A percentile compares a stretch with the other conserved stretches of the same genome.
Conservation (phyloP, 768 basidiomycete genomes). For the Amanita rimosa region DNA sequence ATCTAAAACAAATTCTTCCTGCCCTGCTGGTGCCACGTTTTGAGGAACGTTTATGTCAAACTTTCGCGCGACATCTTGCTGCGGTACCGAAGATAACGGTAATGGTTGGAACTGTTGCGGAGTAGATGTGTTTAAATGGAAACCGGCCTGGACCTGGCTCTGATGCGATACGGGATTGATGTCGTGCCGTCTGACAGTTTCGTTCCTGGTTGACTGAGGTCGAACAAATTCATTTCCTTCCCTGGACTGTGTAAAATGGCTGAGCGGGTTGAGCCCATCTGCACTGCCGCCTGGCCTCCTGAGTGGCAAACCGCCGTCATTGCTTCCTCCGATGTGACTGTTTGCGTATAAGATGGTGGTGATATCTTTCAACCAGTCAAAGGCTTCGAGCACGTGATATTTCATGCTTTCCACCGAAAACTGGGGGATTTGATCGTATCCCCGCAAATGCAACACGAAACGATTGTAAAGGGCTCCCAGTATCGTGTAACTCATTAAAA, state of each 20-base stretch:
- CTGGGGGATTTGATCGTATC: conserved; percentile 64
- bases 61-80: conserved; percentile 7
- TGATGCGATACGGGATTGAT: conserved; percentile 35
- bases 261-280: conserved; percentile 7
- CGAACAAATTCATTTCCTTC: conserved; percentile 8
- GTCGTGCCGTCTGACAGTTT: conserved; percentile 8
- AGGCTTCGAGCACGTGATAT: conserved; percentile 32
- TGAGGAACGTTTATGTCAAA: conserved; percentile 6
- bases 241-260: conserved; percentile 10
- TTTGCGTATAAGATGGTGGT: conserved; percentile 14
- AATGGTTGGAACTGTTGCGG: background rate
- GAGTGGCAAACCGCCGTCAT: conserved; percentile 12
- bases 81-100: background rate
- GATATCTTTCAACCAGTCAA: conserved; percentile 32
- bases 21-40: conserved; percentile 18
- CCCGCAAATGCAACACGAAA: conserved; percentile 59
- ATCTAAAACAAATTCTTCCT: conserved; percentile 25
- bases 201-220: conserved; percentile 7
- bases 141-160: conserved; percentile 18
- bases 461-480: conserved; percentile 70
- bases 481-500: conserved; percentile 55
- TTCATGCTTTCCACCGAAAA: conserved; percentile 41
- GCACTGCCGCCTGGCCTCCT: conserved; percentile 2
- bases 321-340: conserved; percentile 9
- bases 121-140: background rate